Base-by-base conservation (phyloP, 1,284 basidiomycete genomes). In the Rhodotorula sp. region DNA sequence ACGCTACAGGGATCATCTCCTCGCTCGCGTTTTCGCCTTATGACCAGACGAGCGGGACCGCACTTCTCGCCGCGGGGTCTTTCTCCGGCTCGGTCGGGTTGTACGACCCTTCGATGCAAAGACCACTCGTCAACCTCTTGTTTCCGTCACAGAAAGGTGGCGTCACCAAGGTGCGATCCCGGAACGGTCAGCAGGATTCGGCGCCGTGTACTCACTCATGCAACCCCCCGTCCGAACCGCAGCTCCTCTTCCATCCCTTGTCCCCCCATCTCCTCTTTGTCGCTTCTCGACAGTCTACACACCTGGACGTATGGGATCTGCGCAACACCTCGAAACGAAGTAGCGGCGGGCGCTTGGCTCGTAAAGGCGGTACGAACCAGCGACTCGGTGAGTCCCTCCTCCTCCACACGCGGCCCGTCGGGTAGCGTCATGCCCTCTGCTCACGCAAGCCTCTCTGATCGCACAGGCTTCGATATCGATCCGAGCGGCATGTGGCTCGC, bases 161-260 rank as follows among this genome's bases (percentile, higher is more conserved):
- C 1, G 86, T 94, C 14, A 91, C 87, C 1, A 91, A 93, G 85
- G 91, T 91, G 60, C 48, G 82, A 78, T 3, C 39, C 8, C 2
- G 39, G 39, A 63, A 26, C 56, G 58, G 39, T 68, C 58, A 12
- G 5, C 14, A 26, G 61, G 61, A 59, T 39, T 16, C 49, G 2
- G 26, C 64, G 62, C 54, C 29, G 65, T 48, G 61, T 46, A 34
- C 26, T 34, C 20, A 34, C 26, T 34, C 20, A 59, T 16, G 39
- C 16, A 47, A 67, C 68, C 29, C 48, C 47, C 12, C 29, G 46
- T 57, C 23, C 6, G 43, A 67, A 49, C 26, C 26, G 54, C 77
- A 95, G 91, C 82, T 96, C 58, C 85, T 86, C 72, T 96, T 93
- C 81, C 90, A 93, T 78, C 91, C 91, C 0, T 46, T 62, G 18